These are phyloP conservation scores for Salvia sclarea DNA, from an alignment of 305 asterid genomes.

Conservation along the genomic window DNA sequence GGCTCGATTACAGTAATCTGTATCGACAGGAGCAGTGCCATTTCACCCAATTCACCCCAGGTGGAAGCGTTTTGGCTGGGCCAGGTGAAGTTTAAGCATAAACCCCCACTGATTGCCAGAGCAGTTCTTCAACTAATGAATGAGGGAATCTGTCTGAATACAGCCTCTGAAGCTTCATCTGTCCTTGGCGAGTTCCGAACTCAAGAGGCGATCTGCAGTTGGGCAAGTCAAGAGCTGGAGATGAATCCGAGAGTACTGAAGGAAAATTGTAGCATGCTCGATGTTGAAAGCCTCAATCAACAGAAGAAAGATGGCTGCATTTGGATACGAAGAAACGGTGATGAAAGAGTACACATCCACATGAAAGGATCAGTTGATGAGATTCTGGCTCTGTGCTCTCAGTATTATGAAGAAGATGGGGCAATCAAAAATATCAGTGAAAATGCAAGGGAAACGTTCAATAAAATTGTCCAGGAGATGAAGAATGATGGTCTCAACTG, in stretches of 20 bases:
- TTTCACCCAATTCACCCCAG: neutral
- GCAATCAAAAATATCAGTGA: neutral
- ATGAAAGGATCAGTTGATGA: conserved; percentile 10
- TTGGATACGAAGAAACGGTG: neutral
- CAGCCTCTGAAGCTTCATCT: conserved; percentile 3
- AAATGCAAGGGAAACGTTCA: neutral
- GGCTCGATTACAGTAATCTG: conserved; percentile 13
- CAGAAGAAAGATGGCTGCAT: conserved; percentile 6
- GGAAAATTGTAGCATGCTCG: neutral
- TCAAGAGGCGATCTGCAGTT: conserved; percentile 1
- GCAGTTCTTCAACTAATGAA: conserved; percentile 12
- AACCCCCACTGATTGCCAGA: neutral
- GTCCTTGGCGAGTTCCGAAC: conserved; percentile 1
- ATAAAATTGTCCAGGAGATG: neutral
- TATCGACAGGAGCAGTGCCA: neutral
- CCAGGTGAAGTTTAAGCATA: neutral
- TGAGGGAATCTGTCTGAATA: conserved; percentile 19
- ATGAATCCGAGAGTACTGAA: conserved; percentile 3
- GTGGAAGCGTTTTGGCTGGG: conserved; percentile 22
- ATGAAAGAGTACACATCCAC: conserved; percentile 14
- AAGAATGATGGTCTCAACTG: neutral
- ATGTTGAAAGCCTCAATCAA: neutral
- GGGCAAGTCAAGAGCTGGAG: conserved; percentile 17
- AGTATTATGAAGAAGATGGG: neutral
- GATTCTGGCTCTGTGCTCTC: conserved; percentile 10